Conservation (phyloP, 495 filamentous ascomycete genomes). For the Poronia punctata region DNA sequence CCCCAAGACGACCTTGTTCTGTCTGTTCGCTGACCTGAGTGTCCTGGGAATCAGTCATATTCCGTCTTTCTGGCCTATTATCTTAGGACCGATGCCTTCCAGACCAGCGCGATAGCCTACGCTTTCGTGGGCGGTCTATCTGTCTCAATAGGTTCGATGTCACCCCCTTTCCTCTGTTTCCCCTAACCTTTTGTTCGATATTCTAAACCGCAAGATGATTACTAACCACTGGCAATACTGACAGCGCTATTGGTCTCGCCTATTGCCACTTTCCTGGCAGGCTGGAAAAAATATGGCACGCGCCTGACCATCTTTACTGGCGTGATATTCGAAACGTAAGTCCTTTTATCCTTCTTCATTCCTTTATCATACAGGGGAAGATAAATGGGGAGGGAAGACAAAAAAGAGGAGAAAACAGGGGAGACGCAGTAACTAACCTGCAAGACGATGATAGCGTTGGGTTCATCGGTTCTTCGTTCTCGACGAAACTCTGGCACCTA, state of each 20-base stretch:
- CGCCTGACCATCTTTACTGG: conserved; percentile 53
- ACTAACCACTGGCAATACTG: conserved; percentile 24
- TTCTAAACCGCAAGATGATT: not conserved
- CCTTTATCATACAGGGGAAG: not conserved
- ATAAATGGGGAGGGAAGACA: not conserved
- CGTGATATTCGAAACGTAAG: conserved; percentile 50
- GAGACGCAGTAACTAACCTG: too few relatives aligned
- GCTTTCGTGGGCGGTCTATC: conserved; percentile 71
- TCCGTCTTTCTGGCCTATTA: conserved; percentile 70
- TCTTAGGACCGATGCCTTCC: conserved; percentile 51
- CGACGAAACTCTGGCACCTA: conserved; percentile 63
- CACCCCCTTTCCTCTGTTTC: not conserved
- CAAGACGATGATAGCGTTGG: conserved; percentile 46
- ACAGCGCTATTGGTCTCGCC: conserved; percentile 58
- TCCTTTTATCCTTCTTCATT: not conserved
- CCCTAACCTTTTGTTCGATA: conserved; percentile 30
- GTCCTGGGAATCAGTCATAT: conserved; percentile 41
- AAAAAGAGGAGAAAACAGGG: not conserved
- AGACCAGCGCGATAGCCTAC: conserved; percentile 52
- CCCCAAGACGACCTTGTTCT: too few relatives aligned
- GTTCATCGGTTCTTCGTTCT: conserved; percentile 61
- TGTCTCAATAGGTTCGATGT: conserved; percentile 42
- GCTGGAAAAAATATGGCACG: conserved; percentile 42
- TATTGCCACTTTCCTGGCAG: conserved; percentile 53
- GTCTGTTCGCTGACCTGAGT: not conserved